phyloP scores from a whole-genome alignment of 2,329 filamentous ascomycete genomes.

The Botrytis galanthina region DNA sequence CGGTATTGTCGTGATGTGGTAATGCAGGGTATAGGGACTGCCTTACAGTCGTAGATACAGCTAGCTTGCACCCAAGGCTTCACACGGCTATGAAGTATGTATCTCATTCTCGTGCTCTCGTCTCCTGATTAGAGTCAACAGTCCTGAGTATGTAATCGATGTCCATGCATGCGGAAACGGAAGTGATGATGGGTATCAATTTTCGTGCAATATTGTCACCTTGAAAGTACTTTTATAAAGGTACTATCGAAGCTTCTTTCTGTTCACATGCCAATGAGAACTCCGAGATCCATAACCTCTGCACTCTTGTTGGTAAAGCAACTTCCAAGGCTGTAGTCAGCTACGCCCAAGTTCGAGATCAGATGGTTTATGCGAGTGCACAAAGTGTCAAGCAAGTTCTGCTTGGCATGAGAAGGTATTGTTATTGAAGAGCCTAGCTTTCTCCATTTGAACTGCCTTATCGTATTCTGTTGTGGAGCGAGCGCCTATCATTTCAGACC shows the following conservation, averaged over 20 bases:
- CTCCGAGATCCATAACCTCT: background rate
- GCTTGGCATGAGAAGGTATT: background rate
- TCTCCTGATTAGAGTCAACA: background rate
- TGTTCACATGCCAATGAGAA: background rate
- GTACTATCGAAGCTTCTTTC: background rate
- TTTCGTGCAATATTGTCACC: background rate
- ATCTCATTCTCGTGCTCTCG: background rate
- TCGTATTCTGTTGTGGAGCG: background rate
- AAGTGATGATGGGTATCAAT: background rate
- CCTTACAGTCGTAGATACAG: background rate
- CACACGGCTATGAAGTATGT: background rate
- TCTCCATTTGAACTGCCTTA: background rate
- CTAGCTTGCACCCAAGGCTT: background rate
- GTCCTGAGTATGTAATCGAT: background rate
- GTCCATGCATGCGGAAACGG: background rate
- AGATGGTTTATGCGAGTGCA: background rate
- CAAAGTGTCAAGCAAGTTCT: background rate
- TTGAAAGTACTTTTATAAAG: background rate
- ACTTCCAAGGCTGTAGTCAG: background rate
- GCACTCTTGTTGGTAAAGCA: background rate
- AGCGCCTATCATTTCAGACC: background rate
- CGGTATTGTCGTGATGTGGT: background rate
- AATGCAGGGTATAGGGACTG: background rate
- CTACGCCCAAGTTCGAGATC: background rate
- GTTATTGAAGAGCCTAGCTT: background rate